Evolutionary conservation across 768 basidiomycete species (phyloP).

Genomic region (Agrocybe pediades): DNA sequence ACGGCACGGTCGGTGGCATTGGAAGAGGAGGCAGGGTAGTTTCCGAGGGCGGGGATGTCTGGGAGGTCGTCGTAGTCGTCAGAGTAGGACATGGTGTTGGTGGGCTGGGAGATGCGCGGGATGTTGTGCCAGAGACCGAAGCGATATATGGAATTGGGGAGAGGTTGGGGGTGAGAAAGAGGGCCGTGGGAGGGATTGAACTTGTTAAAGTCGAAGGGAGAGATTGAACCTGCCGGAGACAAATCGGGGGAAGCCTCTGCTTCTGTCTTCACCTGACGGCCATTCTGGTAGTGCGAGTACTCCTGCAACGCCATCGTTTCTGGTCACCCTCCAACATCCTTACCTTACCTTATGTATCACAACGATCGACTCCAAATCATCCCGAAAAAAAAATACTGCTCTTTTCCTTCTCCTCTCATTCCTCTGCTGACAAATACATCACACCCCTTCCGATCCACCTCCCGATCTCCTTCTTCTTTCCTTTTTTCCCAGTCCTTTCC

Average conservation of each 20-base stretch:
- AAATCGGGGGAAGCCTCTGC: conserved; percentile 45
- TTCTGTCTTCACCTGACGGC: conserved; percentile 40
- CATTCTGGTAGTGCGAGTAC: conserved; percentile 20
- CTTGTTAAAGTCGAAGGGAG: conserved; percentile 19
- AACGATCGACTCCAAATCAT: too few relatives aligned
- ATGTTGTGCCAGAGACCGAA: background rate
- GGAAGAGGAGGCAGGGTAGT: conserved; percentile 4
- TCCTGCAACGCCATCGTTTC: too few relatives aligned
- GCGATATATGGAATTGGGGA: conserved; percentile 13
- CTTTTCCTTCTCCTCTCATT: too few relatives aligned
- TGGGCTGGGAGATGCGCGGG: too few relatives aligned
- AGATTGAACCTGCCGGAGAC: conserved; percentile 26
- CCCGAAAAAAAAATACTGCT: too few relatives aligned
- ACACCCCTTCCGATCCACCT: too few relatives aligned
- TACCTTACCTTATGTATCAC: too few relatives aligned
- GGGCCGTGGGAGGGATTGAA: conserved; percentile 32
- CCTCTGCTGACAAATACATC: too few relatives aligned
- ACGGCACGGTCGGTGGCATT: conserved; percentile 49
- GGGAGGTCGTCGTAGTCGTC: conserved; percentile 68
- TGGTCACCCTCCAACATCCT: too few relatives aligned
- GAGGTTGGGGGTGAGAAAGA: conserved; percentile 32
- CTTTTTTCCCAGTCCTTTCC: too few relatives aligned
- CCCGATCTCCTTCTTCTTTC: too few relatives aligned
- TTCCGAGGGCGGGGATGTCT: conserved; percentile 44
- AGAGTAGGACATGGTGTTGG: conserved; percentile 42